Conservation (phyloP, 2,329 filamentous ascomycete genomes). For the Hymenoscyphus fructigenus region DNA sequence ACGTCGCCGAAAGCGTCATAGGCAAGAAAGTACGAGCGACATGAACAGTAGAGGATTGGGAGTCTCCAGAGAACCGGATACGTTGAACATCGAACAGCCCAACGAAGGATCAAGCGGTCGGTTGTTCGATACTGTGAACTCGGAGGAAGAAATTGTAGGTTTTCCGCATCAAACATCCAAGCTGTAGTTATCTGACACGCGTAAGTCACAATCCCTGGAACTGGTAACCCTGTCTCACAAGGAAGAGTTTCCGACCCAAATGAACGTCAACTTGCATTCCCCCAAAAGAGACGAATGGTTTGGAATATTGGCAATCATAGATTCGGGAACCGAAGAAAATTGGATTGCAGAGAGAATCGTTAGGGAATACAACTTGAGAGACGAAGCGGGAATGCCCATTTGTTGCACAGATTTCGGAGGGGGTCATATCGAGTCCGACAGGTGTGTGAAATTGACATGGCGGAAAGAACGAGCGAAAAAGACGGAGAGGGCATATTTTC, state of each 20-base stretch:
- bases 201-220: too few species aligned
- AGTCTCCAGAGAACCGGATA: too few species aligned
- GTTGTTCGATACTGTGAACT: too few species aligned
- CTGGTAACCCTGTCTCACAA: too few species aligned
- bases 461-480: neutral
- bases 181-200: too few species aligned
- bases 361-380: neutral
- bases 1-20: neutral
- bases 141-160: too few species aligned
- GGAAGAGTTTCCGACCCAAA: neutral
- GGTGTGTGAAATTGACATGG: neutral
- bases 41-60: too few species aligned
- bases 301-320: neutral
- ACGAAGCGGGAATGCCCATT: neutral
- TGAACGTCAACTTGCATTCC: constrained; percentile 14
- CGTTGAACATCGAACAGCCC: too few species aligned
- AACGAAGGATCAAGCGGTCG: too few species aligned
- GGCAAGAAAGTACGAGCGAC: too few species aligned
- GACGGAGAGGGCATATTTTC: constrained; percentile 1
- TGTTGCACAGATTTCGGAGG: neutral
- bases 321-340: neutral
- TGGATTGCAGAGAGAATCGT: neutral
- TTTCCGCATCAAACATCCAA: too few species aligned
- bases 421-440: neutral
- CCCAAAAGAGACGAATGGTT: neutral